Base-by-base conservation (phyloP, 2,329 filamentous ascomycete species). In the Thelonectria discophora region DNA sequence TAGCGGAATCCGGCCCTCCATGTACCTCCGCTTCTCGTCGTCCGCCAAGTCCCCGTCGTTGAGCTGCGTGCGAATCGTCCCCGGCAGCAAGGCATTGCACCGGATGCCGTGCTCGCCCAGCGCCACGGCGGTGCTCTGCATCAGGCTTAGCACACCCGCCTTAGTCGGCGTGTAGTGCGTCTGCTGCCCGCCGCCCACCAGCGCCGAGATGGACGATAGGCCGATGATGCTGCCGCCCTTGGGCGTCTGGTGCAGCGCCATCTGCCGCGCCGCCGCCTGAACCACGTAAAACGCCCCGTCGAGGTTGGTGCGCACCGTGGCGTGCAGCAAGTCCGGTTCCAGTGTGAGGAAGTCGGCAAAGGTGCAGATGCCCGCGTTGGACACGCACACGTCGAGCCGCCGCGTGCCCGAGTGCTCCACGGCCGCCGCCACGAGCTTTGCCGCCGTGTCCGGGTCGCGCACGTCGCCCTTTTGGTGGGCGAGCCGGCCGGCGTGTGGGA, bases 101-200 rank as follows among this genome's bases (percentile, higher is more conserved):
- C 93, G 79, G 56, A 97, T 93, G 5, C 83, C 81, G 75, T 95
- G 85, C 71, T 86, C 84, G 0, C 93, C 93, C 46, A 97, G 77
- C 9, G 93, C 91, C 34, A 92, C 90, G 0, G 93, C 93, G 39
- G 87, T 88, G 66, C 89, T 92, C 80, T 97, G 93, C 86, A 96
- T 95, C 46, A 97, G 81, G 48, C 87, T 91, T 39, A 92, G 74
- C 3, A 97, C 84, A 2, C 92, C 93, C 0, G 93, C 92, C 77
- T 97, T 97, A 15, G 93, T 96, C 10, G 93, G 91, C 15, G 93
- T 96, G 78, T 96, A 97, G 74, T 97, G 93, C 24, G 87, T 89
- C 79, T 96, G 93, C 48, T 84, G 81, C 0, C 89, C 91, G 45
- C 92, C 93, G 39, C 93, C 93, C 0, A 93, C 90, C 12, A 93